phyloP scores from a whole-genome alignment of 257 asterid species.

The Ilex asprella region DNA sequence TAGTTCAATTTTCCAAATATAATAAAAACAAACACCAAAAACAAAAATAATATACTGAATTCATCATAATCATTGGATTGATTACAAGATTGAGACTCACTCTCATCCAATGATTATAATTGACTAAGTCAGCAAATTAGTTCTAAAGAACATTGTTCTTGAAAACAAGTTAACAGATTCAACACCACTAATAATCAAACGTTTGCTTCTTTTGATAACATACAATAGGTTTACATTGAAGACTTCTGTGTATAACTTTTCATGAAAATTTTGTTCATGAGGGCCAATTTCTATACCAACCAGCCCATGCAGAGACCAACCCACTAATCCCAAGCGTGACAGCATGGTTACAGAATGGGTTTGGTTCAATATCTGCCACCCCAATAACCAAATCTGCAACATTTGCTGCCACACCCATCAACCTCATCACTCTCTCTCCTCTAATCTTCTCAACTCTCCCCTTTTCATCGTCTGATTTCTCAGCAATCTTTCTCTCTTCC shows the following conservation, averaged over 20 bases:
- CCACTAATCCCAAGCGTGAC: conserved; percentile 88
- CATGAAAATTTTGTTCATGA: conserved; percentile 13
- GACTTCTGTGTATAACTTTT: background rate
- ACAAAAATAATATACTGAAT: too few species aligned
- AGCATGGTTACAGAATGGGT: conserved; percentile 78
- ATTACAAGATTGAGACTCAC: too few species aligned
- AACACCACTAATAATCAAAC: too few species aligned
- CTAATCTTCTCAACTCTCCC: conserved; percentile 42
- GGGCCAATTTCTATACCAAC: conserved; percentile 99
- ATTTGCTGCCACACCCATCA: conserved; percentile 88
- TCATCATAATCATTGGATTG: too few species aligned
- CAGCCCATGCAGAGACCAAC: conserved; percentile 97
- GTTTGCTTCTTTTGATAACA: too few species aligned
- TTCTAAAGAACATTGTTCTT: too few species aligned
- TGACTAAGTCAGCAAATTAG: too few species aligned
- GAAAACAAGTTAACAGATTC: too few species aligned
- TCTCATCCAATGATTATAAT: too few species aligned
- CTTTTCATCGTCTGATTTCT: conserved; percentile 9
- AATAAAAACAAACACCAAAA: too few species aligned
- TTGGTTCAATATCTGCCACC: conserved; percentile 84
- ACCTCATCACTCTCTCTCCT: conserved; percentile 72
- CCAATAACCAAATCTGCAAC: conserved; percentile 76
- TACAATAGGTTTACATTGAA: too few species aligned
- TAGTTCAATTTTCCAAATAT: too few species aligned
- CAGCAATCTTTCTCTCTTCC: conserved; percentile 42